A percentile compares a stretch with the other conserved stretches of the same genome.
Evolutionary conservation across 2,329 filamentous ascomycete genomes (phyloP).

Genomic region (Sporothrix pallida): DNA sequence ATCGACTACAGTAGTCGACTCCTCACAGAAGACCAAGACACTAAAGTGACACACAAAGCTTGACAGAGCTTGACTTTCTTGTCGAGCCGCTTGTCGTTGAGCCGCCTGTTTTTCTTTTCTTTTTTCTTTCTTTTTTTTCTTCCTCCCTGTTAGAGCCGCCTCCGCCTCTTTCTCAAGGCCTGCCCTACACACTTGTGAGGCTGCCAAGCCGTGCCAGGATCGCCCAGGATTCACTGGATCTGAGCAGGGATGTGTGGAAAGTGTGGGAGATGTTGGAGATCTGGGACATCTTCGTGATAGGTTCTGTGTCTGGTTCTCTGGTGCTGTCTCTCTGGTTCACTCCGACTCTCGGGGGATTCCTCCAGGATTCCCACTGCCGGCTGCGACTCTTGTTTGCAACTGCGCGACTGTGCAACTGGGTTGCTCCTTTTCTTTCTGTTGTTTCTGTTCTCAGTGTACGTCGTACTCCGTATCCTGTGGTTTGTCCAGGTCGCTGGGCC

Average conservation of each 20-base stretch:
- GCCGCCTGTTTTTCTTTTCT: neutral
- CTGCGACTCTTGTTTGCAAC: neutral
- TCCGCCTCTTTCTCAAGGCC: neutral
- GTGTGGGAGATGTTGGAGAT: too few relatives aligned
- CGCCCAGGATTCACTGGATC: constrained; percentile 15
- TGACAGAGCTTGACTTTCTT: neutral
- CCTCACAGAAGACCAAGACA: too few relatives aligned
- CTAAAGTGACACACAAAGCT: constrained; percentile 10
- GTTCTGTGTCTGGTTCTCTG: too few relatives aligned
- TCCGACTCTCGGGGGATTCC: too few relatives aligned
- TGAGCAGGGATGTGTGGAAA: neutral
- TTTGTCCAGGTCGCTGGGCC: constrained; percentile 2
- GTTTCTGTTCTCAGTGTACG: neutral
- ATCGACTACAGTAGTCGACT: neutral
- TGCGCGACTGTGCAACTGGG: neutral
- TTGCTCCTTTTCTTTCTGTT: neutral
- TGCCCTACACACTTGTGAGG: neutral
- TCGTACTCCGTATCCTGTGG: neutral
- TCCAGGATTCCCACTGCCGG: constrained; percentile 8
- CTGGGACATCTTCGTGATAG: neutral
- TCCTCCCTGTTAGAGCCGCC: neutral
- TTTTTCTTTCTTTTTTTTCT: neutral
- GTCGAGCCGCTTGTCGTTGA: neutral
- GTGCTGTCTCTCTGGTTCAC: too few relatives aligned
- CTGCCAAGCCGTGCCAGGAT: constrained; percentile 22